phyloP scores from a whole-genome alignment of 1,284 basidiomycete species.

The Moniliella sp. region DNA sequence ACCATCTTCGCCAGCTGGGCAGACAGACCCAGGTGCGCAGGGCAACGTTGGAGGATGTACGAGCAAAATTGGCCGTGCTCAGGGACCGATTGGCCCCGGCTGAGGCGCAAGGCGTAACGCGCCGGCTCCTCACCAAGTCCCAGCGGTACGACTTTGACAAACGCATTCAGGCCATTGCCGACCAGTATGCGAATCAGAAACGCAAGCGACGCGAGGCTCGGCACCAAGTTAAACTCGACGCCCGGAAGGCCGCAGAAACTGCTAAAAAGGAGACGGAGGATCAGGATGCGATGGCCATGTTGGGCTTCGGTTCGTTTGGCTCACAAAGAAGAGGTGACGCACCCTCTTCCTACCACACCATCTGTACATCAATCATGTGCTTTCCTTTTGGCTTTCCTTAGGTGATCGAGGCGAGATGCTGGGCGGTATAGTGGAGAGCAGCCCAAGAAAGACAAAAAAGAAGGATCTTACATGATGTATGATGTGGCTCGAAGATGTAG shows the following conservation, averaged over 20 bases:
- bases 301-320: conserved; percentile 88
- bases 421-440: no score
- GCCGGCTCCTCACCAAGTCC: conserved; percentile 80
- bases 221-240: no score
- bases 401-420: no score
- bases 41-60: background rate
- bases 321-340: no score
- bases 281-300: conserved; percentile 53
- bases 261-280: conserved; percentile 21
- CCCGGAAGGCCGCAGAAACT: conserved; percentile 42
- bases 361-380: no score
- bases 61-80: conserved; percentile 1
- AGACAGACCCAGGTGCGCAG: background rate
- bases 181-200: conserved; percentile 40
- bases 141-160: conserved; percentile 78
- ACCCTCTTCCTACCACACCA: no score
- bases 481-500: no score
- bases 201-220: conserved; percentile 3
- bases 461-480: no score
- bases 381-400: no score
- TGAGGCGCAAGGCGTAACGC: conserved; percentile 84
- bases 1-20: conserved; percentile 49
- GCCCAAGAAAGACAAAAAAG: no score
- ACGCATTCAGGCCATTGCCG: conserved; percentile 60
- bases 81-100: conserved; percentile 55